These are phyloP conservation scores for Cryptococcus hybrid DNA, from an alignment of 1,284 basidiomycete genomes.

Conservation along the genomic window DNA sequence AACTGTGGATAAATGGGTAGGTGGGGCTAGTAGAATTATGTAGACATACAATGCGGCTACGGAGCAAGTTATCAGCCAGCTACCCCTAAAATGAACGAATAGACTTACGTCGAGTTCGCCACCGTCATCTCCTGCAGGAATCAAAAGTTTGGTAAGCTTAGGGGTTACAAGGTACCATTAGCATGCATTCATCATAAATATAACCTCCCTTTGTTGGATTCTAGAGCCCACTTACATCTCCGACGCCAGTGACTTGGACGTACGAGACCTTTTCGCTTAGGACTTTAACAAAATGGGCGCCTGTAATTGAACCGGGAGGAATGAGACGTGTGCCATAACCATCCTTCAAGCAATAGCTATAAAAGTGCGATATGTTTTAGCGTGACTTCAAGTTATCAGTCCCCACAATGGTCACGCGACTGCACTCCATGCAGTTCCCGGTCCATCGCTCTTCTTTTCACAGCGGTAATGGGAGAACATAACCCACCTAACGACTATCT, in stretches of 20 bases:
- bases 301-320: slow-evolving; percentile 67
- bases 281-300: slow-evolving; percentile 68
- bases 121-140: slow-evolving; percentile 52
- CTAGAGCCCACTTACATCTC: slow-evolving; percentile 33
- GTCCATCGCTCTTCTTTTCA: too few relatives aligned
- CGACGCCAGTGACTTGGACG: slow-evolving; percentile 53
- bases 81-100: neutral
- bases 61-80: neutral
- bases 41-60: slow-evolving; percentile 24
- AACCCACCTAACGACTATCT: slow-evolving; percentile 34
- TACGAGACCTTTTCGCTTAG: slow-evolving; percentile 46
- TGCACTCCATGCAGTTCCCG: neutral
- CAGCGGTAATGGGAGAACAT: neutral
- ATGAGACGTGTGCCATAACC: slow-evolving; percentile 70
- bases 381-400: neutral
- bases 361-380: too few relatives aligned
- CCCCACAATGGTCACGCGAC: neutral
- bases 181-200: slow-evolving; percentile 46
- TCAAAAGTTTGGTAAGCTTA: slow-evolving; percentile 42
- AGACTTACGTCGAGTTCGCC: slow-evolving; percentile 51
- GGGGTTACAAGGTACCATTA: neutral
- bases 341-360: slow-evolving; percentile 44
- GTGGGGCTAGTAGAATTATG: too few relatives aligned
- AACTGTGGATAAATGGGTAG: neutral
- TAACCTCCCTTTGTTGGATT: neutral